Evolutionary conservation across 352 stramenopile species (phyloP).

Genomic region (Phytophthora constricta): DNA sequence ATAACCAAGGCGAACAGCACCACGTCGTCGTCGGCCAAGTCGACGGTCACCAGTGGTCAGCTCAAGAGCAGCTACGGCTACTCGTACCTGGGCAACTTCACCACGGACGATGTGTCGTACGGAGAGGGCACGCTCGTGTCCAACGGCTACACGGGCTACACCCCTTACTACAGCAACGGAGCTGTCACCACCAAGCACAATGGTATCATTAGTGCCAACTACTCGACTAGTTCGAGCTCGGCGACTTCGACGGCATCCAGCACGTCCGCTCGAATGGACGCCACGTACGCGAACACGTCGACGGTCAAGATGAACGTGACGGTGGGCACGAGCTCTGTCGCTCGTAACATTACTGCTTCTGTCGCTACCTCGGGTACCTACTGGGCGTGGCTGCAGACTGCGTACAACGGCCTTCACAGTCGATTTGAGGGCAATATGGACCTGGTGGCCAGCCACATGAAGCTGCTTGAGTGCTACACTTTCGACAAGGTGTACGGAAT

Average conservation of each 20-base stretch:
- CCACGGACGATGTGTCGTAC: constrained; percentile 37
- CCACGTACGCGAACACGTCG: constrained; percentile 45
- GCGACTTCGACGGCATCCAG: constrained; percentile 31
- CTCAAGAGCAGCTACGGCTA: constrained; percentile 46
- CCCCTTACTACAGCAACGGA: constrained; percentile 44
- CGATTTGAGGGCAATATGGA: constrained; percentile 69
- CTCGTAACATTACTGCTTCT: constrained; percentile 49
- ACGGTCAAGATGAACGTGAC: constrained; percentile 52
- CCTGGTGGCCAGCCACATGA: constrained; percentile 65
- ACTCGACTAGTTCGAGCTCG: constrained; percentile 38
- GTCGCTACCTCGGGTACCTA: constrained; percentile 64
- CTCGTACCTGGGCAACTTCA: constrained; percentile 60
- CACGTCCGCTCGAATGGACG: constrained; percentile 29
- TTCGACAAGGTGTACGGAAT: constrained; percentile 63
- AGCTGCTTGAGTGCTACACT: constrained; percentile 67
- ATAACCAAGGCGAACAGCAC: constrained; percentile 46
- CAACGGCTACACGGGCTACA: constrained; percentile 62
- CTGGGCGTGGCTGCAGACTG: constrained; percentile 67
- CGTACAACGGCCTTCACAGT: constrained; percentile 60
- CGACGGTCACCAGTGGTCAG: constrained; percentile 38
- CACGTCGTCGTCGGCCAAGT: constrained; percentile 31
- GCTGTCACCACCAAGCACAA: constrained; percentile 64
- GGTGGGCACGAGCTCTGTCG: constrained; percentile 40
- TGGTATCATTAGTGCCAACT: constrained; percentile 52
- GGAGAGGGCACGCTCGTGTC: constrained; percentile 44